Base-by-base conservation (phyloP, 768 basidiomycete genomes). In the Sporobolomyces phaffii region DNA sequence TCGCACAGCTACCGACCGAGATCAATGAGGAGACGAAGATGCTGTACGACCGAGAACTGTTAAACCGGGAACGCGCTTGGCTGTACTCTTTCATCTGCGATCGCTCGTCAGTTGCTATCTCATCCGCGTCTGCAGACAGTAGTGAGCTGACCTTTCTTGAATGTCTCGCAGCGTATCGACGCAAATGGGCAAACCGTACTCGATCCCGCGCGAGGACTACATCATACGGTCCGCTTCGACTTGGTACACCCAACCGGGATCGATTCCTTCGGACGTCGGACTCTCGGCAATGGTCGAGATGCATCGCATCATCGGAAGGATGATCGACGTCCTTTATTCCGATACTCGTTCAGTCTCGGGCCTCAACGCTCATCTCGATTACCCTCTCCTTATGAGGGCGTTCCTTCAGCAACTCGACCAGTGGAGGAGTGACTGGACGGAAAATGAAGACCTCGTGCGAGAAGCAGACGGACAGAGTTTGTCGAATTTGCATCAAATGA, bases 41-140 rank as follows among this genome's bases (percentile, higher is more conserved):
- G 88, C 59, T 90, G 89, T 74, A 78, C 83, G 64, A 67, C 26
- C 52, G 56, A 17, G 89, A 98, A 79, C 86, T 96, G 17, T 87
- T 89, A 78, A 99, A 97, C 77, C 85, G 96, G 49, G 93, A 98
- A 78, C 81, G 96, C 52, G 91, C 91, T 13, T 99, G 96, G 96
- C 80, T 96, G 54, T 78, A 77, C 49, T 78, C 75, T 34, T 78
- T 77, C 62, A 74, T 78, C 31, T 54, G 63, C 47, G 68, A 70
- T 41, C 60, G 68, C 28, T 62, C 60, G 63, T 62, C 49, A 48
- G 65, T 52, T 10, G 8, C 1, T 1, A 3, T 1, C 15, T 24
- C n/a, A n/a, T n/a, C n/a, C n/a, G n/a, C n/a, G n/a, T n/a, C n/a
- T n/a, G n/a, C n/a, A n/a, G n/a, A n/a, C n/a, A n/a, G n/a, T n/a